These are phyloP conservation scores for Candida buenavistaensis DNA, from an alignment of 1,139 yeast genomes.

Conservation along the genomic window DNA sequence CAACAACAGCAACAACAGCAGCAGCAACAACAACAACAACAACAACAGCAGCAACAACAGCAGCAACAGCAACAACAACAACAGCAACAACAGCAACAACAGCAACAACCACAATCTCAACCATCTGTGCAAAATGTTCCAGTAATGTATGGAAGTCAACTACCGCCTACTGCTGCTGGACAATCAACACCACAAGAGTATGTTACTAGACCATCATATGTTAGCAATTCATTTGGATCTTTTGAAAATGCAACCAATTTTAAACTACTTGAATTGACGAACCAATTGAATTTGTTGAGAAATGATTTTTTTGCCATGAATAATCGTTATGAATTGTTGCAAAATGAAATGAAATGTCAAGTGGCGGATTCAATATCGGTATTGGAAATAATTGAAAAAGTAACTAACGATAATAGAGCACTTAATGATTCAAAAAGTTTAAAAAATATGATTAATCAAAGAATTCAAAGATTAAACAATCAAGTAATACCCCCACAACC, in stretches of 20 bases:
- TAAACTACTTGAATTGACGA: constrained; percentile 42
- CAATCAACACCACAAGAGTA: constrained; percentile 14
- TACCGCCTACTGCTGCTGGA: constrained; percentile 8
- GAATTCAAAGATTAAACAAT: constrained; percentile 8
- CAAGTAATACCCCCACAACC: constrained; percentile 3
- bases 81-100: constrained; percentile 11
- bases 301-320: constrained; percentile 33
- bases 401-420: constrained; percentile 5
- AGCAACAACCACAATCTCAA: too few species aligned
- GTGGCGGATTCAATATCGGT: constrained; percentile 51
- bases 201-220: constrained; percentile 3
- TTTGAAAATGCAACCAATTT: constrained; percentile 28
- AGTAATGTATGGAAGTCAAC: not conserved
- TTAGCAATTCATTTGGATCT: constrained; percentile 15
- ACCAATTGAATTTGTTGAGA: constrained; percentile 34
- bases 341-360: constrained; percentile 46
- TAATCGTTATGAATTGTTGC: constrained; percentile 46
- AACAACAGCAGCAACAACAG: constrained; percentile 6
- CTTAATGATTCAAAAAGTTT: constrained; percentile 7
- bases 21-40: too few species aligned
- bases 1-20: too few species aligned
- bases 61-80: constrained; percentile 7
- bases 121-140: constrained; percentile 7
- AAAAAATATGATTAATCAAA: constrained; percentile 6
- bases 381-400: constrained; percentile 45